Evolutionary conservation across 345 rosid genomes (phyloP), one percentile per base, ranked within the genome.

Genomic region (Theobroma cacao): DNA sequence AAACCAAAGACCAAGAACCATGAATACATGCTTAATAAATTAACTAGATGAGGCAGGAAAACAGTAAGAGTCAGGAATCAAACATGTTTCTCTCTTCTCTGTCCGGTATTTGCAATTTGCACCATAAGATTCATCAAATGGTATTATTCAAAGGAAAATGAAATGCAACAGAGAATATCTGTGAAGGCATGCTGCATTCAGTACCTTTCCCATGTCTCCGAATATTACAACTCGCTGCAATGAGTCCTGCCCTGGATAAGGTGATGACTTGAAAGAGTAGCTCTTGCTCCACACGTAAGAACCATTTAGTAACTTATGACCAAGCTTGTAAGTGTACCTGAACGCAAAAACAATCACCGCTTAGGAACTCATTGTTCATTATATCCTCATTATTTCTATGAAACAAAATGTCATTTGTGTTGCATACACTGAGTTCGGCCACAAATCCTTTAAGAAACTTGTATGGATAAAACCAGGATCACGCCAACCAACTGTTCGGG

Each of bases 171-270:
- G 15, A 12, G 48, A 45, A 45, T 45, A 45, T 45, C 43, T 40
- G 0, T 6, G 15, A 11, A 45, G 41, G 61, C 43, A 53, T 40
- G 78, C 50, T 15, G 47, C 76, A 61, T 65, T 31, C 48, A 68
- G 36, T 87, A 92, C 97, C 93, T 90, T 92, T 9, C 97, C 94
- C 92, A 95, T 93, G 87, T 91, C 98, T 71, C 98, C 98, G 40
- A 91, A 90, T 78, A 95, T 81, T 50, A 93, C 80, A 66, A 95
- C 90, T 40, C 87, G 90, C 79, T 95, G 98, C 70, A 91, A 78
- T 0, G 98, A 93, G 77, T 93, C 89, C 80, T 95, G 97, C 75
- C 98, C 98, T 26, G 98, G 98, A 84, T 76, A 93, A 72, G 98
- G 98, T 6, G 95, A 87, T 26, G 95, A 87, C 77, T 78, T 84